Evolutionary conservation across 2,329 filamentous ascomycete species (phyloP).

Genomic region (Rhinocladiella similis): DNA sequence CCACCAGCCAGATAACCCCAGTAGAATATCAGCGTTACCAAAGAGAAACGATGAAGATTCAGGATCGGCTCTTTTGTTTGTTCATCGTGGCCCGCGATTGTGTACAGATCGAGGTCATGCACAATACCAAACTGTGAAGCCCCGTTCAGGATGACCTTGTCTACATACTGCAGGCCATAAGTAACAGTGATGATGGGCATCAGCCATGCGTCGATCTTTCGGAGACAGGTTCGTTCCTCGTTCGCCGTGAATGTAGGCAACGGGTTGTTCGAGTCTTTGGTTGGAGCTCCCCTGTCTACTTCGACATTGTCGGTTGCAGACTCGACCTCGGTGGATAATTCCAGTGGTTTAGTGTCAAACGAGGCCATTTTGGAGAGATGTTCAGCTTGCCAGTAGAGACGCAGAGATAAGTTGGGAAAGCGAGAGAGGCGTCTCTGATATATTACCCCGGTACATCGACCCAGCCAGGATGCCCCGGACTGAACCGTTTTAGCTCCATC

Average conservation of each 20-base stretch:
- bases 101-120: constrained; percentile 50
- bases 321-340: no score
- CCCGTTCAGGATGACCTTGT: constrained; percentile 59
- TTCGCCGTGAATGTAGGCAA: not conserved
- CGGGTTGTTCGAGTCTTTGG: not conserved
- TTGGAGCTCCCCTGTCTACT: no score
- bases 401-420: no score
- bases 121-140: constrained; percentile 58
- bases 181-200: not conserved
- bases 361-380: no score
- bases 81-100: not conserved
- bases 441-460: no score
- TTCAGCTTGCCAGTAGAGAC: no score
- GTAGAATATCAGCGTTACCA: not conserved
- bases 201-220: not conserved
- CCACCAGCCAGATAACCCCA: not conserved
- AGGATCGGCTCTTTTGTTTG: not conserved
- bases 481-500: no score
- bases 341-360: no score
- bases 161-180: constrained; percentile 43
- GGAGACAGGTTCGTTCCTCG: not conserved
- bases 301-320: no score
- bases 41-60: not conserved
- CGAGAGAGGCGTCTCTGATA: no score
- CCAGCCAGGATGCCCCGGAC: no score